Conservation (phyloP, 306 rosid species). For the Luffa acutangula region DNA sequence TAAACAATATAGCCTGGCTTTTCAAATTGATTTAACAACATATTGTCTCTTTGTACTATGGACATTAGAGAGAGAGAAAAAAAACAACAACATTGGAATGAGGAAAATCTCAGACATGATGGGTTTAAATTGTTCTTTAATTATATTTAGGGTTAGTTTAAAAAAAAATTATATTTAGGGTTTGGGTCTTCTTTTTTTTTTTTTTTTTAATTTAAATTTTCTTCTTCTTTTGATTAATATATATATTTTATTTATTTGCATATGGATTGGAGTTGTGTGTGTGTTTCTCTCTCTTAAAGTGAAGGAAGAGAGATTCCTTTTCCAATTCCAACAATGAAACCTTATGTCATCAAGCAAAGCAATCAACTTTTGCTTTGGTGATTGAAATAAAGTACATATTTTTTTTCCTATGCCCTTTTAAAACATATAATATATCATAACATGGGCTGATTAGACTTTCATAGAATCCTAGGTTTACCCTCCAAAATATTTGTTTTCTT, state of each 20-base stretch:
- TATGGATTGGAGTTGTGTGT: background rate
- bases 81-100: slow-evolving; percentile 9
- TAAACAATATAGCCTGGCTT: background rate
- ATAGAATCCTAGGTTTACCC: slow-evolving; percentile 5
- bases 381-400: slow-evolving; percentile 7
- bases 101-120: background rate
- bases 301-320: background rate
- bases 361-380: slow-evolving; percentile 3
- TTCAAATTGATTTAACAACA: background rate
- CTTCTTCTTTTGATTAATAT: background rate
- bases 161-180: background rate
- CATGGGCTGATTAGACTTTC: background rate
- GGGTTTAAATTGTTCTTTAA: slow-evolving; percentile 1
- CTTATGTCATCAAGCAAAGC: background rate
- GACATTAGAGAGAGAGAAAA: background rate
- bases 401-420: background rate
- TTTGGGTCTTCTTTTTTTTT: background rate
- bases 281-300: background rate
- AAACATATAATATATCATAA: background rate
- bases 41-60: background rate
- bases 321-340: slow-evolving; percentile 4
- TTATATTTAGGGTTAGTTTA: background rate
- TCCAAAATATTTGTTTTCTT: background rate
- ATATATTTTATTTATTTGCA: background rate
- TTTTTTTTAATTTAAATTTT: background rate